Conservation (phyloP, 2,329 filamentous ascomycete species). For the Arthroderma uncinatum region DNA sequence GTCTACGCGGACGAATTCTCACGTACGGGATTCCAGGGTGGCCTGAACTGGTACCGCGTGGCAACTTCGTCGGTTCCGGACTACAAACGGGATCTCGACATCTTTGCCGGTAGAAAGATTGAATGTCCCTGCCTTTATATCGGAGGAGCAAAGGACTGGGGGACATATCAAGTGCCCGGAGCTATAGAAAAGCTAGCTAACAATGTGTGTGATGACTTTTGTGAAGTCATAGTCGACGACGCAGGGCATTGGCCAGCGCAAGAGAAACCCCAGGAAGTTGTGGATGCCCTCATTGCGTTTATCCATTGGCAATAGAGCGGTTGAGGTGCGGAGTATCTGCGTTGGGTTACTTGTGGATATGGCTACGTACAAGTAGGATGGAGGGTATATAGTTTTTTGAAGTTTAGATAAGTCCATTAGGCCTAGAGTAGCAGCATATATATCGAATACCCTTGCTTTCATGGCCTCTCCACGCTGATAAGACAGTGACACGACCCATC, state of each 20-base stretch:
- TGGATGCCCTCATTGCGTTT: constrained; percentile 39
- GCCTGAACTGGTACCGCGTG: constrained; percentile 56
- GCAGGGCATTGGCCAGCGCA: constrained; percentile 63
- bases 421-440: too few relatives aligned
- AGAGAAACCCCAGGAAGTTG: constrained; percentile 48
- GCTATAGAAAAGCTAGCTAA: constrained; percentile 46
- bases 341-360: too few relatives aligned
- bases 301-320: constrained; percentile 7
- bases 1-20: constrained; percentile 52
- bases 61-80: constrained; percentile 40
- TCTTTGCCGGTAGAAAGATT: constrained; percentile 51
- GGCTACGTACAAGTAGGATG: too few relatives aligned
- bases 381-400: too few relatives aligned
- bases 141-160: constrained; percentile 55
- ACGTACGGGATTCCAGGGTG: constrained; percentile 54
- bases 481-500: too few relatives aligned
- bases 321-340: background rate
- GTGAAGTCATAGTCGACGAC: constrained; percentile 43
- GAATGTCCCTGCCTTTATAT: constrained; percentile 52
- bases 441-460: too few relatives aligned
- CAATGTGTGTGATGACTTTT: constrained; percentile 44
- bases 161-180: constrained; percentile 55
- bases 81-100: constrained; percentile 41
- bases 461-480: too few relatives aligned
- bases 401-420: too few relatives aligned